Percentiles rank a stretch among this genome's conserved stretches.
Conservation (phyloP, 1,284 basidiomycete genomes). For the Ustilago esculenta region DNA sequence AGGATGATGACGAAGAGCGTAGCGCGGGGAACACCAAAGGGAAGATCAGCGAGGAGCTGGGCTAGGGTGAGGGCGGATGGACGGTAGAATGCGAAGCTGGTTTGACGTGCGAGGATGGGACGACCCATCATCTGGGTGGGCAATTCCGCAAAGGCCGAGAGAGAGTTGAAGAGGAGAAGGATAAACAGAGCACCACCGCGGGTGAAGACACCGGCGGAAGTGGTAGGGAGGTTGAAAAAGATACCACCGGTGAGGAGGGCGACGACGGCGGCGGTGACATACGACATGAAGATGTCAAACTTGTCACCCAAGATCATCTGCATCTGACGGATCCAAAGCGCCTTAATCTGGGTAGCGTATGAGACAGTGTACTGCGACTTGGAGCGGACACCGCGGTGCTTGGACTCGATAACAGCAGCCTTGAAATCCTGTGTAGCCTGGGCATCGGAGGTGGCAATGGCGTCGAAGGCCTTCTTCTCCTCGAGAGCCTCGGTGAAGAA, state of each 20-base stretch:
- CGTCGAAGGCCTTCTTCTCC: slow-evolving; percentile 74
- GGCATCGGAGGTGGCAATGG: slow-evolving; percentile 74
- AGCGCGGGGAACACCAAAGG: slow-evolving; percentile 68
- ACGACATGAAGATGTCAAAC: slow-evolving; percentile 75
- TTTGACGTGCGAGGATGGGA: slow-evolving; percentile 52
- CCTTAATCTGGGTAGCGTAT: slow-evolving; percentile 68
- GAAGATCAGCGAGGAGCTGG: slow-evolving; percentile 65
- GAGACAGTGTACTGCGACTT: slow-evolving; percentile 88
- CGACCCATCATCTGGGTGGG: slow-evolving; percentile 55
- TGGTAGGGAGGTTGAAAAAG: slow-evolving; percentile 73
- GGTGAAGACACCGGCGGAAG: slow-evolving; percentile 75
- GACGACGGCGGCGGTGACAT: slow-evolving; percentile 69
- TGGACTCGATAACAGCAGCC: slow-evolving; percentile 78
- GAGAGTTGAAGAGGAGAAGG: slow-evolving; percentile 67
- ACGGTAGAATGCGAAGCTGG: slow-evolving; percentile 62
- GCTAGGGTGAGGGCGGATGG: slow-evolving; percentile 61
- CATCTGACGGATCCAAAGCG: slow-evolving; percentile 80
- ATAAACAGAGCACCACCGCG: slow-evolving; percentile 84
- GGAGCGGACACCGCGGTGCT: slow-evolving; percentile 82
- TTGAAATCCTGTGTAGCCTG: slow-evolving; percentile 75
- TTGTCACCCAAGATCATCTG: slow-evolving; percentile 81
- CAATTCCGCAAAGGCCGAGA: slow-evolving; percentile 67
- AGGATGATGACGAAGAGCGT: slow-evolving; percentile 68
- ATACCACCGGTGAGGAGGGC: slow-evolving; percentile 84
- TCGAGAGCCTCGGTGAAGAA: slow-evolving; percentile 71